These are phyloP conservation scores for Phaeodactylum tricornutum DNA, from an alignment of 108 stramenopile species.

Conservation along the genomic window DNA sequence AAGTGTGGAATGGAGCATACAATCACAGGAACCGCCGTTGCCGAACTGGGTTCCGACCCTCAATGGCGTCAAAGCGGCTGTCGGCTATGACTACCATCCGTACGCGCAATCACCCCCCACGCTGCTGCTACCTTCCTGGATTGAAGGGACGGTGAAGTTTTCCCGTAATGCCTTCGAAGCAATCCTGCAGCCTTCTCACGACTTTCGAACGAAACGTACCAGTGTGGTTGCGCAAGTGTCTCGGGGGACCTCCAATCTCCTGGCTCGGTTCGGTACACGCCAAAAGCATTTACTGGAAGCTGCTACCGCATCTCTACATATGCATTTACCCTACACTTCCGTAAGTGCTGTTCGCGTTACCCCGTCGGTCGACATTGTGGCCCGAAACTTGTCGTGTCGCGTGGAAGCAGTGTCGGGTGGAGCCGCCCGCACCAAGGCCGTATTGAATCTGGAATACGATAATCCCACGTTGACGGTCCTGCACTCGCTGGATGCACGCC, in stretches of 20 bases:
- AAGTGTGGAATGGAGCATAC: slow-evolving; percentile 21
- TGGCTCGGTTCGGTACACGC: slow-evolving; percentile 10
- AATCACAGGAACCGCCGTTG: slow-evolving; percentile 14
- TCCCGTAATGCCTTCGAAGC: slow-evolving; percentile 1
- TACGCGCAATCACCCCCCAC: slow-evolving; percentile 9
- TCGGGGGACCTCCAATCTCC: slow-evolving; percentile 13
- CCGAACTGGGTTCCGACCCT: slow-evolving; percentile 28
- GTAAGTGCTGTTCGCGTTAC: slow-evolving; percentile 21
- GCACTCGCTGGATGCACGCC: slow-evolving; percentile 31
- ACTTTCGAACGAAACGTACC: slow-evolving; percentile 8
- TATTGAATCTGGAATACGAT: slow-evolving; percentile 28
- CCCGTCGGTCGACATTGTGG: slow-evolving; percentile 21
- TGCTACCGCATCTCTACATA: slow-evolving; percentile 12
- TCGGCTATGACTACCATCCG: slow-evolving; percentile 19
- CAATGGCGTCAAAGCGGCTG: slow-evolving; percentile 17
- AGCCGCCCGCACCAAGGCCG: slow-evolving; percentile 30
- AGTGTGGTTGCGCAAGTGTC: slow-evolving; percentile 10
- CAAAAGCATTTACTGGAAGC: slow-evolving; percentile 11
- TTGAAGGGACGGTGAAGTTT: slow-evolving; percentile 18
- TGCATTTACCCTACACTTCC: slow-evolving; percentile 12
- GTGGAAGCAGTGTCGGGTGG: slow-evolving; percentile 30
- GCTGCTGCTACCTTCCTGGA: too few relatives aligned
- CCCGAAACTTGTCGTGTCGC: slow-evolving; percentile 12
- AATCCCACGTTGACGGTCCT: slow-evolving; percentile 38
- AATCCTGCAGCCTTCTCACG: slow-evolving; percentile 19